Evolutionary conservation across 225 moss, liverwort and hornwort species (phyloP), one percentile per base, ranked within the genome.

Genomic region (Polytrichum commune): DNA sequence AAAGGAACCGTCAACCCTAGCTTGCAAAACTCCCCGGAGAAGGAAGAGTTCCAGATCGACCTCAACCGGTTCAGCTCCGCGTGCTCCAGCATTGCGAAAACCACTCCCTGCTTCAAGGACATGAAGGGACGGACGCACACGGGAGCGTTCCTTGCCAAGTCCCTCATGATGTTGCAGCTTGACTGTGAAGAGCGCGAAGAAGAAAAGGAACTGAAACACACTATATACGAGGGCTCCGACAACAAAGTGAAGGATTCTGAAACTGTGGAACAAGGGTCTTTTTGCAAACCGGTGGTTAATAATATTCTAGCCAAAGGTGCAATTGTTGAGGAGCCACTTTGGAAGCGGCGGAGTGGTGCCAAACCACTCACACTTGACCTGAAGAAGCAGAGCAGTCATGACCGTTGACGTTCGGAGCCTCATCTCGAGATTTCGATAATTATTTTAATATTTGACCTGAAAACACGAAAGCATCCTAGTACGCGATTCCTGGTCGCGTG

Each of bases 131-230:
- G 68, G 30, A 27, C 77, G 22, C 30, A 26, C 28, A 57, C 67
- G 10, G 64, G 68, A 1, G 63, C 73, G n/a, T 78, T 86, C 69
- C n/a, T 86, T 46, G 86, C 86, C 62, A 81, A 83, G 75, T 86
- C 83, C 19, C 80, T 86, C 1, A 81, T 83, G 20, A 74, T 86
- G 78, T 5, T 86, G 80, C 83, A 83, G 69, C 76, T 83, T 27
- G 80, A 83, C 25, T 73, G 83, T 1, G 82, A 83, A 8, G 60
- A 67, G 1, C 54, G 38, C 6, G 76, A 71, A n/a, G 81, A 53
- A 18, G 54, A 53, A 8, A 56, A 18, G 0, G 30, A 24, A 25
- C 19, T 20, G 5, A 66, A 33, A 7, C 13, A 10, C 66, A 9
- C 19, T 20, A 2, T 10, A 7, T 6, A 30, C 4, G 3, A 32